phyloP scores from a whole-genome alignment of 257 asterid genomes.

The Asclepias syriaca region DNA sequence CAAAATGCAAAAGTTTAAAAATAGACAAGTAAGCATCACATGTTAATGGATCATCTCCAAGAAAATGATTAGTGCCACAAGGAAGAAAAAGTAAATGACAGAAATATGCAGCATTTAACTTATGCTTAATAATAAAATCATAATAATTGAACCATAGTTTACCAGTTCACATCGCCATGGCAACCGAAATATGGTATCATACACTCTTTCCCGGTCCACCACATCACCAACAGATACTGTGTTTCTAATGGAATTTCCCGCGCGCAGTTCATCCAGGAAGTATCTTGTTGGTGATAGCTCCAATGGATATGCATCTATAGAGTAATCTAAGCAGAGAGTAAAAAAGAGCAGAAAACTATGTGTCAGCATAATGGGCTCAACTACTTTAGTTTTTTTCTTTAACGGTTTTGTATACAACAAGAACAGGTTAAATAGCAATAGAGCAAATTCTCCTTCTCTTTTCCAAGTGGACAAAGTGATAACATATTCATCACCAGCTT shows the following conservation, averaged over 20 bases:
- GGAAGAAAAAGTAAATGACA: neutral
- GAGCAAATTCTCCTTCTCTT: neutral
- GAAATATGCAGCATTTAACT: neutral
- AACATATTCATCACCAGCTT: neutral
- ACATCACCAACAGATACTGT: conserved; percentile 77
- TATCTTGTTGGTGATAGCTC: conserved; percentile 79
- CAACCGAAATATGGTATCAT: conserved; percentile 88
- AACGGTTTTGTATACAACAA: neutral
- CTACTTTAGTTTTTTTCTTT: neutral
- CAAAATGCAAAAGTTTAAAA: neutral
- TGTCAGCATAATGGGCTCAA: neutral
- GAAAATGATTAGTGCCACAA: neutral
- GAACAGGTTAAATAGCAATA: neutral
- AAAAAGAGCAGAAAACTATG: conserved; percentile 14
- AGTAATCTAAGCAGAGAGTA: conserved; percentile 16
- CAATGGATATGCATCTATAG: conserved; percentile 47
- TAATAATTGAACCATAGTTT: conserved; percentile 18
- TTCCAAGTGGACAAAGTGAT: neutral
- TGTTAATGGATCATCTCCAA: neutral
- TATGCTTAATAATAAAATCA: neutral
- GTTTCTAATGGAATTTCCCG: conserved; percentile 82
- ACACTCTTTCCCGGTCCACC: conserved; percentile 87
- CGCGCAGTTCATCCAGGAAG: conserved; percentile 84
- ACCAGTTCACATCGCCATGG: conserved; percentile 99
- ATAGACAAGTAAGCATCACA: neutral